phyloP scores from a whole-genome alignment of 2,329 filamentous ascomycete genomes.

The Cladophialophora psammophila region DNA sequence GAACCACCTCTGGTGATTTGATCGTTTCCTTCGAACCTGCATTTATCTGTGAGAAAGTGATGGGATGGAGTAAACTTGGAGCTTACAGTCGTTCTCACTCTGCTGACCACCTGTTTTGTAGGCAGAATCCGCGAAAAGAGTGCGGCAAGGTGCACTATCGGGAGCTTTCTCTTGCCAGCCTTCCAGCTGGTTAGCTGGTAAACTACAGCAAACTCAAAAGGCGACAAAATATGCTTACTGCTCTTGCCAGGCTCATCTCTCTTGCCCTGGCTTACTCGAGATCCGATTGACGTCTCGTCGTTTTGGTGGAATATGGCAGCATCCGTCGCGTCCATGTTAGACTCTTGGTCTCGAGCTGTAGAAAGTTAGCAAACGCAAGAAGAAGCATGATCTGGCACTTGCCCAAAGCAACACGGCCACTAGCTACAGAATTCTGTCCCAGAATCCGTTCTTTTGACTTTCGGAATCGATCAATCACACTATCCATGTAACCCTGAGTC shows the following conservation, averaged over 20 bases:
- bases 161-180: neutral
- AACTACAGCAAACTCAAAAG: neutral
- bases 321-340: neutral
- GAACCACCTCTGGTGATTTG: neutral
- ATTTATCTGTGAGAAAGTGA: neutral
- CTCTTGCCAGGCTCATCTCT: neutral
- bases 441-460: neutral
- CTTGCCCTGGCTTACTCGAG: neutral
- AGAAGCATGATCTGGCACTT: neutral
- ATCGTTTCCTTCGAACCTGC: neutral
- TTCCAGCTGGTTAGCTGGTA: neutral
- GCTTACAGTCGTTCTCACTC: neutral
- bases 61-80: neutral
- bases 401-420: neutral
- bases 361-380: neutral
- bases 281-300: slow-evolving; percentile 8
- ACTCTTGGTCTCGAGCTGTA: neutral
- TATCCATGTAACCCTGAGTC: slow-evolving; percentile 29
- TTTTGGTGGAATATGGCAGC: slow-evolving; percentile 9
- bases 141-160: neutral
- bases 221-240: neutral
- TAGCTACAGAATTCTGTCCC: neutral
- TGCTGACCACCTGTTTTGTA: neutral
- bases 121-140: neutral
- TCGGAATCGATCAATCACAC: slow-evolving; percentile 29